phyloP scores from a whole-genome alignment of 495 filamentous ascomycete species.

The Thermothielavioides terrestris region DNA sequence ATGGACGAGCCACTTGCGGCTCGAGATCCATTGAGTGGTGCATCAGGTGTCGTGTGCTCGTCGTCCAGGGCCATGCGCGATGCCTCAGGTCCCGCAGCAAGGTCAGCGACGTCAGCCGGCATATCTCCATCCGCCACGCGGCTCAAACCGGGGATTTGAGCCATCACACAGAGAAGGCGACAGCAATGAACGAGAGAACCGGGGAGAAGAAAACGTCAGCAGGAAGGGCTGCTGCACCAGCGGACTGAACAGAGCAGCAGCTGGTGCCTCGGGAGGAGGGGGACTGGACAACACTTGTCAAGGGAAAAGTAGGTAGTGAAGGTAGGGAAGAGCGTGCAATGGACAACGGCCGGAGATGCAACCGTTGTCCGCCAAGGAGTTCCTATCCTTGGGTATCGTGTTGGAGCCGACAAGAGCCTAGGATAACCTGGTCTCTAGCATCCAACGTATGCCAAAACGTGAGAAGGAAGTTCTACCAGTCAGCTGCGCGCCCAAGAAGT shows the following conservation, averaged over 20 bases:
- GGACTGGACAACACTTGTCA: constrained; percentile 26
- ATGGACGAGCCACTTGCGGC: constrained; percentile 3
- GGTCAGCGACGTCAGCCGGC: no score
- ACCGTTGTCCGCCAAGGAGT: constrained; percentile 6
- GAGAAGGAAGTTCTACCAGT: not conserved
- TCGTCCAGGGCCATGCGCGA: not conserved
- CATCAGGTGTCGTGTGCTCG: not conserved
- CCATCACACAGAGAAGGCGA: not conserved
- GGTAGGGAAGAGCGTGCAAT: not conserved
- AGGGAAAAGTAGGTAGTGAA: no score
- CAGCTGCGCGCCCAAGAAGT: not conserved
- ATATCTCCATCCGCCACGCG: not conserved
- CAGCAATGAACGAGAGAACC: not conserved
- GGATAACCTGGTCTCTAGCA: not conserved
- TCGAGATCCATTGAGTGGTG: not conserved
- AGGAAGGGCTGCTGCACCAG: not conserved
- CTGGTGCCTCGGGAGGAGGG: not conserved
- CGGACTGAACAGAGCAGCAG: not conserved
- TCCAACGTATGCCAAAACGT: not conserved
- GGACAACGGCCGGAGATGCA: constrained; percentile 11
- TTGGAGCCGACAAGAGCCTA: not conserved
- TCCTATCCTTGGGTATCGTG: not conserved
- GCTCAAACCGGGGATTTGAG: not conserved
- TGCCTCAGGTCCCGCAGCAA: no score
- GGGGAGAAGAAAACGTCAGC: constrained; percentile 4